These are phyloP conservation scores for Cordyceps cicadae DNA, from an alignment of 2,329 filamentous ascomycete species.

Conservation along the genomic window DNA sequence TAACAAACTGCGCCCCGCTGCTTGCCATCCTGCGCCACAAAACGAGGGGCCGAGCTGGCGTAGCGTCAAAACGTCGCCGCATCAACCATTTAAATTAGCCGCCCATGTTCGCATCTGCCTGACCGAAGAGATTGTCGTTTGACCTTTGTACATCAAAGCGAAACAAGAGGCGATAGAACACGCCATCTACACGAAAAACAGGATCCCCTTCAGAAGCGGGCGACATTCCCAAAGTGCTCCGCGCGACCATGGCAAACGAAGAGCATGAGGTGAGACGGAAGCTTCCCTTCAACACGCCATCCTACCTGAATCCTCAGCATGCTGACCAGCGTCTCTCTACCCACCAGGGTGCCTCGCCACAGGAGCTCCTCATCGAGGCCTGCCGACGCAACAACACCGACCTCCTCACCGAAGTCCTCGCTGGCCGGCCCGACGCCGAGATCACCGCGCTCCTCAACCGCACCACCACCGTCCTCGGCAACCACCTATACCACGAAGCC, in stretches of 20 bases:
- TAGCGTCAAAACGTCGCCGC: not conserved
- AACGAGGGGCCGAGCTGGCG: not conserved
- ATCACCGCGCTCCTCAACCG: constrained; percentile 75
- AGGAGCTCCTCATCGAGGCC: constrained; percentile 84
- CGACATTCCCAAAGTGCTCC: not conserved
- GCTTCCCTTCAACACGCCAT: not conserved
- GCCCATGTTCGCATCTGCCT: not conserved
- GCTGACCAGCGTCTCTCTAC: not conserved
- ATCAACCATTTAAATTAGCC: not conserved
- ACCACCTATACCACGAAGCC: constrained; percentile 83
- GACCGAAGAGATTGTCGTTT: not conserved
- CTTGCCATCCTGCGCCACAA: not conserved
- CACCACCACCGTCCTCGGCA: constrained; percentile 77
- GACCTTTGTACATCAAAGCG: not conserved
- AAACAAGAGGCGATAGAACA: not conserved
- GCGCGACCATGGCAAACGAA: constrained; percentile 23
- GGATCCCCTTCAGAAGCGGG: too few species aligned
- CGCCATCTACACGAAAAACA: too few species aligned
- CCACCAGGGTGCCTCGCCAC: constrained; percentile 67
- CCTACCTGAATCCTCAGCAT: not conserved
- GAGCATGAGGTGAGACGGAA: constrained; percentile 26
- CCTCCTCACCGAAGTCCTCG: constrained; percentile 68
- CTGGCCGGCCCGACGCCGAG: constrained; percentile 51
- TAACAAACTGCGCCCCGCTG: not conserved
- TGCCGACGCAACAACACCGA: constrained; percentile 89